Conservation (phyloP, 2,329 filamentous ascomycete species). For the Pseudogymnoascus sp. region DNA sequence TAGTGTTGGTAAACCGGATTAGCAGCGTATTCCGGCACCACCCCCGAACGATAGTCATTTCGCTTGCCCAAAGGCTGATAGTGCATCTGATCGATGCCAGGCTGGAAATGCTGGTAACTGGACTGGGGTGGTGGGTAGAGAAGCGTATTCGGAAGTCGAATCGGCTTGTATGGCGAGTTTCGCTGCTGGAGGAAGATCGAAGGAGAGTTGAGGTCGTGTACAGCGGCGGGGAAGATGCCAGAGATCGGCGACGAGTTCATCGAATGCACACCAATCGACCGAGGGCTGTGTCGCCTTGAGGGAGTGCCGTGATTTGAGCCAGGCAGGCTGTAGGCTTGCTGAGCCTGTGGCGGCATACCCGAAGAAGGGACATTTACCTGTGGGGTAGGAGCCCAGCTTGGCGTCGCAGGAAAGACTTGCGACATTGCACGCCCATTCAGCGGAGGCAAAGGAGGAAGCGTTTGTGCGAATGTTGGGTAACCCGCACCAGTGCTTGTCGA, state of each 20-base stretch:
- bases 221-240: conserved; percentile 36
- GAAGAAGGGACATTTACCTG: conserved; percentile 27
- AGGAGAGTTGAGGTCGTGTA: conserved; percentile 57
- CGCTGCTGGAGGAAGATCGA: conserved; percentile 82
- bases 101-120: conserved; percentile 67
- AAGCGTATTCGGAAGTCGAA: conserved; percentile 84
- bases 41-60: conserved; percentile 59
- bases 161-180: conserved; percentile 85
- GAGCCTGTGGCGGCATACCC: conserved; percentile 21
- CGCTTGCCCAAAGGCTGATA: conserved; percentile 70
- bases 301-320: conserved; percentile 26
- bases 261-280: conserved; percentile 27
- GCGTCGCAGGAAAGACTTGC: conserved; percentile 58
- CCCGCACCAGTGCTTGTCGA: conserved; percentile 26
- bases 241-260: conserved; percentile 32
- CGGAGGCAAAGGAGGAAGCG: conserved; percentile 25
- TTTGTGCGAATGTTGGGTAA: conserved; percentile 20
- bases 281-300: conserved; percentile 28
- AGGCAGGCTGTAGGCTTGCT: neutral
- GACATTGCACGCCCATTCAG: conserved; percentile 58
- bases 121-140: conserved; percentile 77
- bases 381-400: conserved; percentile 41
- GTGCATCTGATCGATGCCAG: conserved; percentile 65
- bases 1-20: conserved; percentile 2
- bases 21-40: conserved; percentile 53